phyloP scores from a whole-genome alignment of 2,329 filamentous ascomycete species.

The Tolypocladium inflatum region DNA sequence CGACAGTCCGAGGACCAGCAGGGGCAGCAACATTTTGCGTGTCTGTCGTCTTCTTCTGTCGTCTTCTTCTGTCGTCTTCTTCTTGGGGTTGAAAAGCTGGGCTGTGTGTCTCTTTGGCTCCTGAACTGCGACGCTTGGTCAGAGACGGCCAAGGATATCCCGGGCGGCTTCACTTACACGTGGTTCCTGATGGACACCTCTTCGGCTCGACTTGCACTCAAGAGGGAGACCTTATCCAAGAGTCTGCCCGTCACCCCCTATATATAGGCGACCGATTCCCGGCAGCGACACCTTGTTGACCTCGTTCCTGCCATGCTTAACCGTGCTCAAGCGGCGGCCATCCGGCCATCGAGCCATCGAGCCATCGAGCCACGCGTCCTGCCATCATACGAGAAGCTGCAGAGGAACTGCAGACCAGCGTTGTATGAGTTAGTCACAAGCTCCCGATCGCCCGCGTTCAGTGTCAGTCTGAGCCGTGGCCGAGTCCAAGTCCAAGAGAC shows the following conservation, averaged over 20 bases:
- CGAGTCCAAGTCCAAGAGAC: not conserved
- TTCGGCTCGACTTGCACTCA: not conserved
- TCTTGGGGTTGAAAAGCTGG: not conserved
- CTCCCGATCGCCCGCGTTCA: not conserved
- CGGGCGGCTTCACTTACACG: not conserved
- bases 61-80: not conserved
- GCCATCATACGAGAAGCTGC: not conserved
- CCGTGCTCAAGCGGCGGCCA: not conserved
- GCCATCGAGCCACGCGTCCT: not conserved
- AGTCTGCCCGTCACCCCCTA: not conserved
- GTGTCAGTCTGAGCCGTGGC: not conserved
- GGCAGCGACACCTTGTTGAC: not conserved
- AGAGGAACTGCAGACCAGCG: not conserved
- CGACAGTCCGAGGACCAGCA: constrained; percentile 7
- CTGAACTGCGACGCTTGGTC: not conserved
- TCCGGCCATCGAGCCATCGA: not conserved
- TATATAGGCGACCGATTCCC: not conserved
- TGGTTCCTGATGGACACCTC: not conserved
- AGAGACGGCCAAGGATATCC: not conserved
- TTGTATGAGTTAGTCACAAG: not conserved
- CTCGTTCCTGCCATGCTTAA: not conserved
- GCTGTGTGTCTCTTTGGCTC: not conserved
- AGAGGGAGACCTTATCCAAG: not conserved
- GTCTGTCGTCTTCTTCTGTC: not conserved
- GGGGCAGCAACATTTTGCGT: not conserved